A percentile compares a stretch with the other conserved stretches of the same genome.
These are phyloP conservation scores for Auriscalpium orientale DNA, from an alignment of 768 basidiomycete species.

Conservation along the genomic window DNA sequence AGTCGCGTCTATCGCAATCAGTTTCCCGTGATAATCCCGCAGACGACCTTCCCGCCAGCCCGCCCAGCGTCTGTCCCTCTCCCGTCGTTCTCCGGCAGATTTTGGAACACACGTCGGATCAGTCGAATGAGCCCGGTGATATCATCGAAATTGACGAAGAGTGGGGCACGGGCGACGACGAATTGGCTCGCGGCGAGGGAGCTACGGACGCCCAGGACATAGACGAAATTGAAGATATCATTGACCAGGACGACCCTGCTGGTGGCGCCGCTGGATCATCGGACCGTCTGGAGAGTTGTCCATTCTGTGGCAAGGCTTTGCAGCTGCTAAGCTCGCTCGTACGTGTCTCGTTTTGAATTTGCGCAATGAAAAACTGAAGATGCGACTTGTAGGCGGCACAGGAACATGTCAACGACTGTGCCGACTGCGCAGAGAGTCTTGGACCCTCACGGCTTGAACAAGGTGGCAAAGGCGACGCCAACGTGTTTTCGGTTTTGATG, in stretches of 20 bases:
- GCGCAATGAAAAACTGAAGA: neutral
- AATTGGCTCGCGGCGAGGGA: slow-evolving; percentile 29
- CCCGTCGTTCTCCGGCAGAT: no score
- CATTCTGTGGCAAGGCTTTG: slow-evolving; percentile 24
- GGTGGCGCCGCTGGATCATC: neutral
- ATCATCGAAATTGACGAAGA: slow-evolving; percentile 31
- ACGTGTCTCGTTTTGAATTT: slow-evolving; percentile 14
- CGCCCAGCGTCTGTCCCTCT: no score
- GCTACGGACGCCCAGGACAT: slow-evolving; percentile 19
- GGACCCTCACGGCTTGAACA: neutral
- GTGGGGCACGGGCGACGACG: slow-evolving; percentile 75
- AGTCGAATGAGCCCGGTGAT: neutral
- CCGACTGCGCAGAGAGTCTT: slow-evolving; percentile 27
- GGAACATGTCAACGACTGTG: slow-evolving; percentile 51
- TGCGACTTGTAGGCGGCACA: slow-evolving; percentile 34
- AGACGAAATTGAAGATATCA: slow-evolving; percentile 22
- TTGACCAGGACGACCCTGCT: slow-evolving; percentile 19
- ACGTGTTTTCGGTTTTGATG: slow-evolving; percentile 84
- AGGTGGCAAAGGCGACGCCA: slow-evolving; percentile 17
- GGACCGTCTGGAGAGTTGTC: slow-evolving; percentile 19
- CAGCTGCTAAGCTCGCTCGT: slow-evolving; percentile 22
- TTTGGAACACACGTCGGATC: neutral
- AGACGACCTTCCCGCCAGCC: no score
- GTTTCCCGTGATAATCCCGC: no score
- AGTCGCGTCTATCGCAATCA: no score